Conservation (phyloP, 768 basidiomycete species). For the Tylopilus plumbeoviolaceoides region DNA sequence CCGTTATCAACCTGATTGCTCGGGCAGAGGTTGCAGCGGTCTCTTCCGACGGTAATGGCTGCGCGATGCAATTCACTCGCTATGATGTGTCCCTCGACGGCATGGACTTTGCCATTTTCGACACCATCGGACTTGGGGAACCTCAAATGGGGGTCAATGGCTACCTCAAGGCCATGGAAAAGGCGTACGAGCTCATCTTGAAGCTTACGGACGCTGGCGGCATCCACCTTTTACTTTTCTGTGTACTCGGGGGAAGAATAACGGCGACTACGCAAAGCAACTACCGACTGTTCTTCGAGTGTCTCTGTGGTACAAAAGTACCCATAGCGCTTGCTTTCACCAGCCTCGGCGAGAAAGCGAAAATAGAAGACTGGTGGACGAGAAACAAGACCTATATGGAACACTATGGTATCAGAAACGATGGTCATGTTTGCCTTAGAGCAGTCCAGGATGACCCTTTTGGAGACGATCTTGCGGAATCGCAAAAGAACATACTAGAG, state of each 20-base stretch:
- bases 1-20: constrained; percentile 31
- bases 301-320: constrained; percentile 36
- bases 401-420: constrained; percentile 20
- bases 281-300: constrained; percentile 37
- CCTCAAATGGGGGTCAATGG: constrained; percentile 26
- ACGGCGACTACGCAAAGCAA: constrained; percentile 36
- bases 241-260: constrained; percentile 38
- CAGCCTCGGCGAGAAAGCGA: constrained; percentile 33
- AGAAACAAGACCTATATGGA: constrained; percentile 23
- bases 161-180: constrained; percentile 27
- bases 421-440: constrained; percentile 31
- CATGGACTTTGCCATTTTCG: constrained; percentile 24
- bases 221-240: constrained; percentile 40
- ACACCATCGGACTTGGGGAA: constrained; percentile 35
- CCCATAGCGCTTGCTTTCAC: constrained; percentile 40
- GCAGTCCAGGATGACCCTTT: constrained; percentile 22
- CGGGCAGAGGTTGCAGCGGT: constrained; percentile 18
- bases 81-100: constrained; percentile 25
- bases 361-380: constrained; percentile 34
- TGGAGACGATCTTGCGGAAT: constrained; percentile 16
- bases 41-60: constrained; percentile 29
- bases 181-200: constrained; percentile 32
- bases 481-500: constrained; percentile 16
- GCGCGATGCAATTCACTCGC: constrained; percentile 31
- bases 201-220: constrained; percentile 30